These are phyloP conservation scores for Tricholoma sp. DNA, from an alignment of 768 basidiomycete genomes.

Conservation along the genomic window DNA sequence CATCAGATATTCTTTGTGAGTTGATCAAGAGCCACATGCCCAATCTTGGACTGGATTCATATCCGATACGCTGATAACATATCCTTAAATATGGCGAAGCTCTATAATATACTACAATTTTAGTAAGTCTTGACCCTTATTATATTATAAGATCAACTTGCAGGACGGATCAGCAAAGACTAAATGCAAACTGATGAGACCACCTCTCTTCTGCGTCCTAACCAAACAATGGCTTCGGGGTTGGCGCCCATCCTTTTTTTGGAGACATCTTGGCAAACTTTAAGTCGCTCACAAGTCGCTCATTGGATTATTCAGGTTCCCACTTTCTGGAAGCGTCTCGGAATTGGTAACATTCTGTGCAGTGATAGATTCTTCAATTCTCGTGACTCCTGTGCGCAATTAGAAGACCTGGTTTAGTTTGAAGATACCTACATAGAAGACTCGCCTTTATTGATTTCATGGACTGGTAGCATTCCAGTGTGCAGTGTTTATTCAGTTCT, in stretches of 20 bases:
- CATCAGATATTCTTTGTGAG: too few species aligned
- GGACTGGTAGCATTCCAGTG: too few species aligned
- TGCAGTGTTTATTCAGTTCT: neutral
- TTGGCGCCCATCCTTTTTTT: conserved; percentile 20
- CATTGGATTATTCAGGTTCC: neutral
- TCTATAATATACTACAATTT: too few species aligned
- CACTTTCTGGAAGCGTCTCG: neutral
- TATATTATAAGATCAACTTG: neutral
- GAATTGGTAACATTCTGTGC: neutral
- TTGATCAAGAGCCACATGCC: too few species aligned
- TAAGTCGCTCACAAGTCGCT: conserved; percentile 12
- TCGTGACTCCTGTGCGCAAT: neutral
- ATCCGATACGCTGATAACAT: too few species aligned
- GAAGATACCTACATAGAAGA: neutral
- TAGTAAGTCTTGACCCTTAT: too few species aligned
- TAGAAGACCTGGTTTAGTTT: neutral
- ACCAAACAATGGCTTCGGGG: conserved; percentile 16
- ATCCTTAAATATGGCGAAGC: too few species aligned
- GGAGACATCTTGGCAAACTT: conserved; percentile 14
- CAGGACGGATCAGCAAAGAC: neutral
- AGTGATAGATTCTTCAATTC: neutral
- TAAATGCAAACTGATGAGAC: neutral
- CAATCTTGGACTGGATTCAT: too few species aligned
- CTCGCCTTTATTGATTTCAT: neutral
- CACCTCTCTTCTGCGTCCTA: neutral